These are phyloP conservation scores for Lanmaoa pseudosensibilis DNA, from an alignment of 768 basidiomycete genomes.

Conservation along the genomic window DNA sequence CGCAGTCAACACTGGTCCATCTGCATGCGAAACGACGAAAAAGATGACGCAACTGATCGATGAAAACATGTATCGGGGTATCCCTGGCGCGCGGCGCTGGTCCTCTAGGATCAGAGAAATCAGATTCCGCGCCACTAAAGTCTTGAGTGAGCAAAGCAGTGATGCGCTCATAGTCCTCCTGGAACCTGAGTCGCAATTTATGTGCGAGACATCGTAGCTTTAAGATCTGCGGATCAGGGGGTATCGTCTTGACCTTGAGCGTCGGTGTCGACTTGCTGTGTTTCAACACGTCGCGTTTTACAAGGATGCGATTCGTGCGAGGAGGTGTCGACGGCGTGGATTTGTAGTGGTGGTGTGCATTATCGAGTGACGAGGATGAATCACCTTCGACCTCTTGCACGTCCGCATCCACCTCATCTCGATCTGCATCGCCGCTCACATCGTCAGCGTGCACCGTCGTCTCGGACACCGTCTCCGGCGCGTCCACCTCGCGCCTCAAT, in stretches of 20 bases:
- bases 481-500: slow-evolving; percentile 23
- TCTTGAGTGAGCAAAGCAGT: slow-evolving; percentile 35
- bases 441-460: slow-evolving; percentile 24
- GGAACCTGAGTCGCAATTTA: slow-evolving; percentile 56
- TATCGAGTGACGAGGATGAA: slow-evolving; percentile 32
- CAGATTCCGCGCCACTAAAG: slow-evolving; percentile 36
- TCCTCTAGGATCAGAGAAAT: slow-evolving; percentile 36
- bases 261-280: slow-evolving; percentile 50
- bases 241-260: slow-evolving; percentile 40
- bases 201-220: slow-evolving; percentile 56
- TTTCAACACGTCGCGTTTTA: slow-evolving; percentile 32
- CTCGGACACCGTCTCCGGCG: slow-evolving; percentile 24
- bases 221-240: slow-evolving; percentile 47
- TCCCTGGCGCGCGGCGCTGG: slow-evolving; percentile 34
- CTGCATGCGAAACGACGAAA: not conserved
- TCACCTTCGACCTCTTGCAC: slow-evolving; percentile 20
- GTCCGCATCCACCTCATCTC: slow-evolving; percentile 18
- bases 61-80: slow-evolving; percentile 40
- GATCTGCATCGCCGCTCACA: slow-evolving; percentile 29
- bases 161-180: slow-evolving; percentile 44
- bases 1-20: slow-evolving; percentile 6
- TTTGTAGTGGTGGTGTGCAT: slow-evolving; percentile 19
- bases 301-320: slow-evolving; percentile 19
- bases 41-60: slow-evolving; percentile 42
- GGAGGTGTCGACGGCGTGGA: slow-evolving; percentile 35